A percentile compares a stretch with the other conserved stretches of the same genome.
Conservation (phyloP, 2,329 filamentous ascomycete genomes). For the Botryotinia convoluta region DNA sequence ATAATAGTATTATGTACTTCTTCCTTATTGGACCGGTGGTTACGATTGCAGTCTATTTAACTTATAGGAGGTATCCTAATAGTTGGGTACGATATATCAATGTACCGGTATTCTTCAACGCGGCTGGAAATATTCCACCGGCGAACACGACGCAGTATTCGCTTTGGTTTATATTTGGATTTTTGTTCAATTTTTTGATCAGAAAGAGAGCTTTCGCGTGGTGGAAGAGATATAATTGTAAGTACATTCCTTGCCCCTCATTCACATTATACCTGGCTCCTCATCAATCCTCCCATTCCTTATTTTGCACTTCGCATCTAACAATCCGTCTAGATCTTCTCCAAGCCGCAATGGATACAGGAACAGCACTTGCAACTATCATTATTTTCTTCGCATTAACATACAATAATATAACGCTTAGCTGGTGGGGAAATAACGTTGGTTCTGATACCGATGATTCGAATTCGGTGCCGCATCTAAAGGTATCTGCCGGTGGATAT, state of each 20-base stretch:
- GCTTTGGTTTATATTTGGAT: conserved; percentile 49
- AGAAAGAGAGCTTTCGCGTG: conserved; percentile 46
- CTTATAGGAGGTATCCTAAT: conserved; percentile 56
- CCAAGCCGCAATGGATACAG: conserved; percentile 49
- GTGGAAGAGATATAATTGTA: conserved; percentile 47
- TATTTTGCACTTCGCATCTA: background rate
- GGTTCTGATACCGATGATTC: conserved; percentile 5
- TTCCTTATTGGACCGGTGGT: conserved; percentile 53
- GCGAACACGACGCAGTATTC: conserved; percentile 51
- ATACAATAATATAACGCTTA: conserved; percentile 43
- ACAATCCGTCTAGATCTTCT: conserved; percentile 41
- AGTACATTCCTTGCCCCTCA: background rate
- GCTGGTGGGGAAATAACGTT: conserved; percentile 39
- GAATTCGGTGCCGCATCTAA: conserved; percentile 5
- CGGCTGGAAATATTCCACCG: conserved; percentile 47
- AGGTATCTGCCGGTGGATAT: background rate
- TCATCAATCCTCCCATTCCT: background rate
- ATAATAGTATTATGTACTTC: conserved; percentile 48
- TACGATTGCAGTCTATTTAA: conserved; percentile 56
- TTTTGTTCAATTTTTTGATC: conserved; percentile 49
- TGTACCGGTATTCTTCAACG: conserved; percentile 49
- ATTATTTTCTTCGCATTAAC: conserved; percentile 54
- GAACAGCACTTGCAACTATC: conserved; percentile 50
- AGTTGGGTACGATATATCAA: conserved; percentile 44
- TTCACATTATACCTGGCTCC: background rate